Conservation (phyloP, 768 basidiomycete genomes). For the Mycena rosella region DNA sequence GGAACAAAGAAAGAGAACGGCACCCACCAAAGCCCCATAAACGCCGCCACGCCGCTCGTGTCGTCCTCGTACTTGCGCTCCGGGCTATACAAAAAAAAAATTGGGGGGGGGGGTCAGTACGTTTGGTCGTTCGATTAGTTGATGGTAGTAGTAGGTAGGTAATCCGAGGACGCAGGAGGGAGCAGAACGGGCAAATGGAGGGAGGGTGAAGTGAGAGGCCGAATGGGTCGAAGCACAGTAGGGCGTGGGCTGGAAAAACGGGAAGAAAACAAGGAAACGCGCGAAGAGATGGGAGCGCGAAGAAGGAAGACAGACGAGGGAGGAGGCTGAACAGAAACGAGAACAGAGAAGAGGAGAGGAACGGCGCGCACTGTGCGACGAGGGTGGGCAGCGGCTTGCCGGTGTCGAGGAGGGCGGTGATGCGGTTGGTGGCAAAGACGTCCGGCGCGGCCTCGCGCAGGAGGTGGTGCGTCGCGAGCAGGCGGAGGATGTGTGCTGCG, state of each 20-base stretch:
- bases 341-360: background rate
- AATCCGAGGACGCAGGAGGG: background rate
- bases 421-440: constrained; percentile 78
- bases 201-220: too few species aligned
- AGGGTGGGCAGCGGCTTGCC: constrained; percentile 69
- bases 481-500: constrained; percentile 77
- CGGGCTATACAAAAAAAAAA: constrained; percentile 56
- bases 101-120: background rate
- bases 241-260: too few species aligned
- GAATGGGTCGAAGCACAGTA: too few species aligned
- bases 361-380: constrained; percentile 11
- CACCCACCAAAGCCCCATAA: constrained; percentile 76
- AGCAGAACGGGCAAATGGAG: background rate
- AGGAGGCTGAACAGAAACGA: background rate
- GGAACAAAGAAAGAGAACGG: background rate
- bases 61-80: constrained; percentile 72
- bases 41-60: constrained; percentile 76
- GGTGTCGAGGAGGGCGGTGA: constrained; percentile 77
- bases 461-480: constrained; percentile 85
- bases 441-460: constrained; percentile 77
- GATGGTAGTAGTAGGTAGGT: too few species aligned
- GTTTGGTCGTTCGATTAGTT: background rate
- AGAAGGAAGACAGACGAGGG: background rate
- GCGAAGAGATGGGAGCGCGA: too few species aligned
- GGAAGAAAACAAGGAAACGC: background rate